A percentile compares a stretch with the other conserved stretches of the same genome.
phyloP scores from a whole-genome alignment of 108 stramenopile genomes.

The Skeletonema menzelii region DNA sequence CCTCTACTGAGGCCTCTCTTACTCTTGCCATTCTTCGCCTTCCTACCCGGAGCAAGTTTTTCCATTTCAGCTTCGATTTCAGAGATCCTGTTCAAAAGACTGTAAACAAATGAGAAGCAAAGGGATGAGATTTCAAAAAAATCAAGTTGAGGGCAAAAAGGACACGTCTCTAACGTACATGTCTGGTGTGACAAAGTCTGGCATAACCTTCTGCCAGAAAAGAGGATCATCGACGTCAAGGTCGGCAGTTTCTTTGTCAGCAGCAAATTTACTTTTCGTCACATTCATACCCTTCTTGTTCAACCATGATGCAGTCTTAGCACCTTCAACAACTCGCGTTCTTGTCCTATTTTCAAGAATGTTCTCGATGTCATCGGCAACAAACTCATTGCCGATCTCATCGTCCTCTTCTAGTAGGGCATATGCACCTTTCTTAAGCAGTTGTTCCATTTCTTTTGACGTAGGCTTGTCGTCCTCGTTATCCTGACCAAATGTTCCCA shows the following conservation, averaged over 20 bases:
- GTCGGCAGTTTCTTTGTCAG: slow-evolving; percentile 64
- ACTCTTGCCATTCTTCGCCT: slow-evolving; percentile 16
- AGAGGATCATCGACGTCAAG: slow-evolving; percentile 87
- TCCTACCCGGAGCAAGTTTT: slow-evolving; percentile 38
- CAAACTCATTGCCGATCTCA: slow-evolving; percentile 81
- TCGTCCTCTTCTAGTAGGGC: slow-evolving; percentile 87
- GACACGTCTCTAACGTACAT: slow-evolving; percentile 28
- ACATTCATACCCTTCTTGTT: slow-evolving; percentile 86
- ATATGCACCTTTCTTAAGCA: slow-evolving; percentile 92
- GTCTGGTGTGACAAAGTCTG: slow-evolving; percentile 88
- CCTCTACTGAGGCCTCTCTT: slow-evolving; percentile 49
- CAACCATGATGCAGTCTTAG: slow-evolving; percentile 89
- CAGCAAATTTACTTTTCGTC: slow-evolving; percentile 81
- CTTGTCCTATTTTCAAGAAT: slow-evolving; percentile 87
- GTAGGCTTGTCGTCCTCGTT: slow-evolving; percentile 89
- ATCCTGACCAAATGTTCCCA: slow-evolving; percentile 91
- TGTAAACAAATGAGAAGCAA: neutral
- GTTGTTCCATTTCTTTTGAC: slow-evolving; percentile 91
- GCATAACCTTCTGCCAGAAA: slow-evolving; percentile 97
- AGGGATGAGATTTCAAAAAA: neutral
- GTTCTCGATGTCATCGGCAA: slow-evolving; percentile 89
- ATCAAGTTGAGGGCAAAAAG: neutral
- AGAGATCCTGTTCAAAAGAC: slow-evolving; percentile 32
- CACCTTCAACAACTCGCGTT: slow-evolving; percentile 88
- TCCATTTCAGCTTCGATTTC: slow-evolving; percentile 39